Evolutionary conservation across 768 basidiomycete species (phyloP).

Genomic region (Chalciporus pseudorubinellus): DNA sequence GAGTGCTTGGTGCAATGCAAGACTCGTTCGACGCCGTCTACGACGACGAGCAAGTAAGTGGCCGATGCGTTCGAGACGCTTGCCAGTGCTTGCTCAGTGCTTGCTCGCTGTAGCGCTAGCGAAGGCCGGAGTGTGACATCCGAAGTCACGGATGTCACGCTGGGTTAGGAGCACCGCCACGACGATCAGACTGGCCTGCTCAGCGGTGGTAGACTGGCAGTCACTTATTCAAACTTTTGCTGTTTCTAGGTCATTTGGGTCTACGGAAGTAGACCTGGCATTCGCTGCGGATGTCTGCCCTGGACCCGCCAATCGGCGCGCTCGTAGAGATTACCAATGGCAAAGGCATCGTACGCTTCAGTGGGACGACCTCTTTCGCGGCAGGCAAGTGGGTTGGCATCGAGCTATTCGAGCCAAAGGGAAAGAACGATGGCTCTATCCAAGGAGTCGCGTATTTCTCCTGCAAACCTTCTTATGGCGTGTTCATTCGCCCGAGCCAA

Average conservation of each 20-base stretch:
- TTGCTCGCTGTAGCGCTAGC: conserved; percentile 6
- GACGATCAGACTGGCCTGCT: neutral
- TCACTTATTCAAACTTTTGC: neutral
- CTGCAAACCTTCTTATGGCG: conserved; percentile 74
- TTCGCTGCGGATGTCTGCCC: conserved; percentile 31
- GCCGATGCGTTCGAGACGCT: neutral
- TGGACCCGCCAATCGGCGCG: conserved; percentile 59
- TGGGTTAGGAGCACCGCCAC: conserved; percentile 16
- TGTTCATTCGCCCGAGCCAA: conserved; percentile 86
- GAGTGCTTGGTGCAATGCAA: neutral
- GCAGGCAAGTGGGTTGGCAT: conserved; percentile 95
- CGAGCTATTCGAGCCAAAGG: conserved; percentile 76
- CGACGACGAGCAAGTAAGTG: conserved; percentile 1
- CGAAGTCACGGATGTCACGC: conserved; percentile 8
- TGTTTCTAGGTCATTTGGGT: conserved; percentile 1
- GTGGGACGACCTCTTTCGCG: conserved; percentile 78
- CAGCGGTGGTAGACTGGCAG: neutral
- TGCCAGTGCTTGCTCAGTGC: neutral
- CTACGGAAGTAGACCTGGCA: conserved; percentile 2
- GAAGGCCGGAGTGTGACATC: conserved; percentile 10
- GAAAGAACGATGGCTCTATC: conserved; percentile 96
- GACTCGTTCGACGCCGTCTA: neutral
- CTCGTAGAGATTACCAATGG: conserved; percentile 81
- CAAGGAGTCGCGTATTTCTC: conserved; percentile 77
- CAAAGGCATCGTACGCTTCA: conserved; percentile 82